Evolutionary conservation across 2,329 filamentous ascomycete species (phyloP), one percentile per base, ranked within the genome.

Genomic region (Ceratocystis variospora): DNA sequence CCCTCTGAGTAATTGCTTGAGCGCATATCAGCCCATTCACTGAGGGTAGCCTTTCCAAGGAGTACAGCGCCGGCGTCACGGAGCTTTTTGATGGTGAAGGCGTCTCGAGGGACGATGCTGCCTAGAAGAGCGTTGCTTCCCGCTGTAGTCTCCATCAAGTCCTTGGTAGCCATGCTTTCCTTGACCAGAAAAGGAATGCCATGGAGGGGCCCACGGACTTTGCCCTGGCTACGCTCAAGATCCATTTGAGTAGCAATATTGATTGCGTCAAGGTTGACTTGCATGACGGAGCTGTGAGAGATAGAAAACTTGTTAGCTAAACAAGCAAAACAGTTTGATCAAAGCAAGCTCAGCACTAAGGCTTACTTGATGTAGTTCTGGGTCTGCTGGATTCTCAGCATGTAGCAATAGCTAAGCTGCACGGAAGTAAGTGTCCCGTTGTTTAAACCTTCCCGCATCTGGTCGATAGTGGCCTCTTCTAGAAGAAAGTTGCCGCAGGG

Each of bases 141-240:
- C 0, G 87, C 87, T 0, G 88, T 90, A 0, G 87, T 91, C 71
- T 90, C 81, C 80, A 91, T 82, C 63, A 80, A 80, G 72, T 90
- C 87, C 69, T 83, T 84, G 7, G 81, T 84, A 22, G 79, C 85
- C 65, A 89, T 87, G 72, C 86, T 87, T 72, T 91, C 87, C 74
- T 91, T 91, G 69, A 90, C 82, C 1, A 87, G 77, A 72, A 88
- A 88, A 0, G 88, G 88, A 55, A 92, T 88, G 2, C 88, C 88
- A 72, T 91, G 88, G 0, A 92, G 78, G 0, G 83, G 83, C 1
- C 87, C 81, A 17, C 85, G 80, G 8, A 85, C 73, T 48, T 76
- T 77, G 28, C 85, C 85, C 0, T 75, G 71, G 10, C 72, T 71
- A 22, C 87, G 80, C 73, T 90, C 87, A 0, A 71, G 72, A 70